Percentiles rank a stretch among this genome's conserved stretches.
Conservation (phyloP, 352 stramenopile species). For the Globisporangium heterothallicum region DNA sequence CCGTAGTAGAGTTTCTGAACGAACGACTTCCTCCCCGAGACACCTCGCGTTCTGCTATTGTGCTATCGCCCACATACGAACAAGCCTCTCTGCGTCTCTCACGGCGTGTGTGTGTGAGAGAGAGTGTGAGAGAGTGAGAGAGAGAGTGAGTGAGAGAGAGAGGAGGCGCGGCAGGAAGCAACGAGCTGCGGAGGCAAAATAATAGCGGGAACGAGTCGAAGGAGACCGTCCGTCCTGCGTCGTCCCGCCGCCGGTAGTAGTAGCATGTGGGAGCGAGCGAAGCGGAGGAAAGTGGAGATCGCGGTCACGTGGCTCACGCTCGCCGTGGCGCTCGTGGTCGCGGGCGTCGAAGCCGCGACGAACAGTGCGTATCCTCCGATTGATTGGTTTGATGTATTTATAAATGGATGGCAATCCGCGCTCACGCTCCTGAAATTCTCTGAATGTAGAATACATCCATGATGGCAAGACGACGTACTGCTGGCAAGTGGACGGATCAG, state of each 20-base stretch:
- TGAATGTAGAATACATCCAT: constrained; percentile 18
- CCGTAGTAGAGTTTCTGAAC: not conserved
- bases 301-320: constrained; percentile 11
- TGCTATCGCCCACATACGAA: not conserved
- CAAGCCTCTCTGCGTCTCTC: not conserved
- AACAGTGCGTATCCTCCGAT: constrained; percentile 6
- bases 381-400: not conserved
- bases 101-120: not conserved
- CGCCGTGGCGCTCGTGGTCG: constrained; percentile 11
- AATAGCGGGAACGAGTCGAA: not conserved
- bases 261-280: constrained; percentile 10
- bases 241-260: not conserved
- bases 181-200: not conserved
- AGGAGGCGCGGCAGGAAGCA: not conserved
- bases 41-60: not conserved
- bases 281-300: constrained; percentile 6
- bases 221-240: not conserved
- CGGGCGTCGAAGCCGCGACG: constrained; percentile 2
- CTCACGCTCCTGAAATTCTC: no score
- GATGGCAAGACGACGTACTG: constrained; percentile 54
- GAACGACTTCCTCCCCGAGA: not conserved
- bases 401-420: not conserved
- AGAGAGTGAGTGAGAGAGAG: not conserved
- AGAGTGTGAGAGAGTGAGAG: not conserved
- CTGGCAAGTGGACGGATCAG: constrained; percentile 49